phyloP scores from a whole-genome alignment of 1,139 yeast species.

The Oligophagozyma castellii region DNA sequence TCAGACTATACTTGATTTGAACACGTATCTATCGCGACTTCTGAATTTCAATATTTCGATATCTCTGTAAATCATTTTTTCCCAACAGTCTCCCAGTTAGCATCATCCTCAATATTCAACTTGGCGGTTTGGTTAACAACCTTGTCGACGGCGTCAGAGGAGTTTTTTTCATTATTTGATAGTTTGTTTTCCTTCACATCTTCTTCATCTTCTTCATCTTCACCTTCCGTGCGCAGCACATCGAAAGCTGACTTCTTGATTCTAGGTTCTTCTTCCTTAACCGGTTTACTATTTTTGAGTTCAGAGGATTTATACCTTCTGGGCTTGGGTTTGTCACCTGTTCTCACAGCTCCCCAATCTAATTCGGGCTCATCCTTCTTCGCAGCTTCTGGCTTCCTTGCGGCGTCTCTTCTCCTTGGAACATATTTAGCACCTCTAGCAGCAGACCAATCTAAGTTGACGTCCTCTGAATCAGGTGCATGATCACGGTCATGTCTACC shows the following conservation, averaged over 20 bases:
- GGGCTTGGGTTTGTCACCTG: conserved; percentile 13
- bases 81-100: conserved; percentile 56
- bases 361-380: conserved; percentile 5
- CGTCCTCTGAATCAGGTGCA: conserved; percentile 7
- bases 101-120: conserved; percentile 24
- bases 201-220: conserved; percentile 34
- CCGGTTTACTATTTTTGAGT: conserved; percentile 3
- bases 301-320: conserved; percentile 7
- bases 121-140: conserved; percentile 35
- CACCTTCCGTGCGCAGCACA: conserved; percentile 55
- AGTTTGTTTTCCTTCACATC: conserved; percentile 8
- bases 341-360: conserved; percentile 30
- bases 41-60: too few species aligned
- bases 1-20: too few species aligned
- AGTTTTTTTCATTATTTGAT: conserved; percentile 1
- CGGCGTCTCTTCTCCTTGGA: neutral
- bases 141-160: conserved; percentile 19
- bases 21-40: too few species aligned
- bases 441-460: conserved; percentile 34
- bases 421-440: conserved; percentile 15
- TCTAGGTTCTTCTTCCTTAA: conserved; percentile 29
- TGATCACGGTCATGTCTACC: conserved; percentile 28
- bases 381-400: conserved; percentile 13
- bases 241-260: conserved; percentile 49
- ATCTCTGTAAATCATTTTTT: conserved; percentile 25